phyloP scores from a whole-genome alignment of 106 monocot genomes.

The Dioscorea alata region DNA sequence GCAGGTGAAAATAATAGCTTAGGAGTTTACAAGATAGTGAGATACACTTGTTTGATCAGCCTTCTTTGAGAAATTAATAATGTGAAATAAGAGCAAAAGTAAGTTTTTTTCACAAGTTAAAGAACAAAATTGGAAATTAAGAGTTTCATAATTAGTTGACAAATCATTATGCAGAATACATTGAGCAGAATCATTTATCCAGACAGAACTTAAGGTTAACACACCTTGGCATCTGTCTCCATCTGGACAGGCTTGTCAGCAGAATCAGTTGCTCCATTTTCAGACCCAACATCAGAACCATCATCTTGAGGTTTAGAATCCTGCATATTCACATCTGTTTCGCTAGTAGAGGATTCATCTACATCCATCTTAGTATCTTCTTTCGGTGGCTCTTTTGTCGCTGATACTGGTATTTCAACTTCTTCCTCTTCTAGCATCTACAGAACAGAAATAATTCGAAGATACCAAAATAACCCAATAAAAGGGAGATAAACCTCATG shows the following conservation, averaged over 20 bases:
- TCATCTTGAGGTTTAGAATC: constrained; percentile 40
- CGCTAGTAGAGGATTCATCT: constrained; percentile 37
- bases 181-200: no score
- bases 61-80: no score
- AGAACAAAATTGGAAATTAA: no score
- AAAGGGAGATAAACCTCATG: not conserved
- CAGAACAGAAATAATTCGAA: not conserved
- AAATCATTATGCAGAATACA: no score
- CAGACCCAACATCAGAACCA: constrained; percentile 25
- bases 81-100: no score
- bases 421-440: constrained; percentile 94
- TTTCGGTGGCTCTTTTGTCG: constrained; percentile 30
- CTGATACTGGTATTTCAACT: constrained; percentile 63
- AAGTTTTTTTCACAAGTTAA: no score
- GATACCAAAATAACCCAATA: not conserved
- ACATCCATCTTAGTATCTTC: constrained; percentile 69
- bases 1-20: no score
- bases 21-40: no score
- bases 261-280: constrained; percentile 51
- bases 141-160: no score
- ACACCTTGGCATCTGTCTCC: constrained; percentile 90
- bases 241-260: constrained; percentile 60
- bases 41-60: no score
- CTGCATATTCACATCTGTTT: constrained; percentile 62
- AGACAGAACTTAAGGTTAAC: not conserved